Conservation (phyloP, 768 basidiomycete genomes). For the Tephrocybe sp. region DNA sequence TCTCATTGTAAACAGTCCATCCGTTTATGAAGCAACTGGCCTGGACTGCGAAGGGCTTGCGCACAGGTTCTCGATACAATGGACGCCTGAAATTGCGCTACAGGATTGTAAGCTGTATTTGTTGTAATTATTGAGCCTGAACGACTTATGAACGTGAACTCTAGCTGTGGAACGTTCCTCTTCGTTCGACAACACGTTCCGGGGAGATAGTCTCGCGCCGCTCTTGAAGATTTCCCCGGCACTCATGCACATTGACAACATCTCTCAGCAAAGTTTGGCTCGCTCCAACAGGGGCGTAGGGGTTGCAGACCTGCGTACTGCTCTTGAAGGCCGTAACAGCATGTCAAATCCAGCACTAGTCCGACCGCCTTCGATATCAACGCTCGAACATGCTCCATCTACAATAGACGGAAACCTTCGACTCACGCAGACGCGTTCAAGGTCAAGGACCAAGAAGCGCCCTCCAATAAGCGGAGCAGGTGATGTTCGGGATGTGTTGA, state of each 20-base stretch:
- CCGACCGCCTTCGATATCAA: slow-evolving; percentile 72
- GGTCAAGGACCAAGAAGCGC: slow-evolving; percentile 48
- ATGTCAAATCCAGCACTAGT: slow-evolving; percentile 75
- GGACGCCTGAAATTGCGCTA: slow-evolving; percentile 76
- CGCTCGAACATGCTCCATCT: slow-evolving; percentile 66
- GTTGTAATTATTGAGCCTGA: neutral
- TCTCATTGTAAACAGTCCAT: slow-evolving; percentile 48
- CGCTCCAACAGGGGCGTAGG: slow-evolving; percentile 80
- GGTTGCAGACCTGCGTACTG: slow-evolving; percentile 85
- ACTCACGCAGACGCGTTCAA: slow-evolving; percentile 52
- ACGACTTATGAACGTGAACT: neutral
- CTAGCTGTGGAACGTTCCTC: slow-evolving; percentile 55
- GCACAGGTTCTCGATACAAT: slow-evolving; percentile 52
- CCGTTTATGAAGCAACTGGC: slow-evolving; percentile 62
- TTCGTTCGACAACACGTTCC: slow-evolving; percentile 49
- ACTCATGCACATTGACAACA: slow-evolving; percentile 88
- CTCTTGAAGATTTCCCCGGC: slow-evolving; percentile 80
- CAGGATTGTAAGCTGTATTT: slow-evolving; percentile 61
- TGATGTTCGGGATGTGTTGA: slow-evolving; percentile 80
- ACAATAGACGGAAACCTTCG: slow-evolving; percentile 35
- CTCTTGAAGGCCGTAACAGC: slow-evolving; percentile 80
- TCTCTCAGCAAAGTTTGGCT: slow-evolving; percentile 81
- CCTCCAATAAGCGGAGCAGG: slow-evolving; percentile 48
- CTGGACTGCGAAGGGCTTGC: slow-evolving; percentile 55
- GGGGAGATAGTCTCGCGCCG: slow-evolving; percentile 69